phyloP scores from a whole-genome alignment of 208 protist genomes.

The Leishmania tropica region DNA sequence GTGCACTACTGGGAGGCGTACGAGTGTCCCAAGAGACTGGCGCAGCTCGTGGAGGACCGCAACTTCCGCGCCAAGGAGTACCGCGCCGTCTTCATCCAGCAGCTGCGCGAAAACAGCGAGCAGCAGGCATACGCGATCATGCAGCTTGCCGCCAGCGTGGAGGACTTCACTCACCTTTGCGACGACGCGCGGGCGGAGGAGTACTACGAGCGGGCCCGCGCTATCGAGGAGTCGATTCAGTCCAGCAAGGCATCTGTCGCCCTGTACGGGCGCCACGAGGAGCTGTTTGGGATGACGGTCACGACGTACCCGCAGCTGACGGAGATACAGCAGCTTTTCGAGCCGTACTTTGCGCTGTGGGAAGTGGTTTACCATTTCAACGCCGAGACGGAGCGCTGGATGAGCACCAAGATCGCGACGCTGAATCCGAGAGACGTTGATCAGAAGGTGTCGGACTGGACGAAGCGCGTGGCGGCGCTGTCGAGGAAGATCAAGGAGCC shows the following conservation, averaged over 20 bases:
- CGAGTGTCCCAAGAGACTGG: conserved; percentile 91
- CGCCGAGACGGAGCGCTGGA: conserved; percentile 87
- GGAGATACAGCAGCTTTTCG: conserved; percentile 84
- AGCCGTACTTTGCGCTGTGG: conserved; percentile 93
- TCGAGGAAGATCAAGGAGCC: conserved; percentile 89
- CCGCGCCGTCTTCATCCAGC: conserved; percentile 88
- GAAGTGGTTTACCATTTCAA: conserved; percentile 86
- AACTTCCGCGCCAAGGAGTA: conserved; percentile 93
- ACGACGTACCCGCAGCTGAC: conserved; percentile 92
- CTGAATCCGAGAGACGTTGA: conserved; percentile 86
- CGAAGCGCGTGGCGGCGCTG: conserved; percentile 78
- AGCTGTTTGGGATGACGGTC: conserved; percentile 81
- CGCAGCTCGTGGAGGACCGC: conserved; percentile 87
- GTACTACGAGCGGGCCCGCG: conserved; percentile 86
- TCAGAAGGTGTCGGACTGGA: conserved; percentile 82
- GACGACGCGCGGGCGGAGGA: conserved; percentile 88
- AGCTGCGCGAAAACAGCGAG: conserved; percentile 89
- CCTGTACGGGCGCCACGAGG: conserved; percentile 91
- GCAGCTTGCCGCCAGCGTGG: conserved; percentile 78
- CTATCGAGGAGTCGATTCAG: conserved; percentile 72
- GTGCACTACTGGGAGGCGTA: conserved; percentile 87
- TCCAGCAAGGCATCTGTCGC: conserved; percentile 64
- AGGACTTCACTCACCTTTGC: conserved; percentile 85
- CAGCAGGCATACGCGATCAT: conserved; percentile 83
- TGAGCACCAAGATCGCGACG: conserved; percentile 86